Evolutionary conservation across 768 basidiomycete genomes (phyloP).

Genomic region (Boletus tomentosulus): DNA sequence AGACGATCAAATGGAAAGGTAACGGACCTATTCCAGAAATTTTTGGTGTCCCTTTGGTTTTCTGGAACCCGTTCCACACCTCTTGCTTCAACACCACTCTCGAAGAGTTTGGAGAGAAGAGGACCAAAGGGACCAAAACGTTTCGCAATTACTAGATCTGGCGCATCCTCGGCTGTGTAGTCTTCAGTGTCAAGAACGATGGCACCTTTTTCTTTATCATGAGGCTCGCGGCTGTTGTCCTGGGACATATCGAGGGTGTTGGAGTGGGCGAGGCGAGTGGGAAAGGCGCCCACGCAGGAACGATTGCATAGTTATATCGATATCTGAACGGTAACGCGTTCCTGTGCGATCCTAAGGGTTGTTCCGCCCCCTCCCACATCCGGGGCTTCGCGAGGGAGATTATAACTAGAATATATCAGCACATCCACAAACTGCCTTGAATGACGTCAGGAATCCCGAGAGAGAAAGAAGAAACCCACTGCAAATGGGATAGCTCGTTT

Average conservation of each 20-base stretch:
- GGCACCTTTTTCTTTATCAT: conserved; percentile 21
- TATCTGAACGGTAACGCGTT: not conserved
- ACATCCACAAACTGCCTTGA: not conserved
- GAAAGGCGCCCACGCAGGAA: not conserved
- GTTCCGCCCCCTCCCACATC: not conserved
- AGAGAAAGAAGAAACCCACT: too few relatives aligned
- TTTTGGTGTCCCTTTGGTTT: conserved; percentile 41
- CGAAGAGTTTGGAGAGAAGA: conserved; percentile 38
- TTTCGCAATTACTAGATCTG: conserved; percentile 24
- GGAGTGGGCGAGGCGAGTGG: not conserved
- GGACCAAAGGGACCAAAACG: conserved; percentile 31
- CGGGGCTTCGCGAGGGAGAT: not conserved
- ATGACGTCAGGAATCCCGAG: too few relatives aligned
- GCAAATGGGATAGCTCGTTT: too few relatives aligned
- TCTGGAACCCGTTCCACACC: conserved; percentile 55
- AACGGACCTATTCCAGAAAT: conserved; percentile 43
- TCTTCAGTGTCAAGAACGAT: not conserved
- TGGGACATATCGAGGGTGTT: conserved; percentile 4
- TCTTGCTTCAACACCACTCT: conserved; percentile 48
- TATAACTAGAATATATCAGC: not conserved
- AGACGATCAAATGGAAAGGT: not conserved
- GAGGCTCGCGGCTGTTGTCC: not conserved
- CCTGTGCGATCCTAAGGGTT: not conserved
- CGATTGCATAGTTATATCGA: not conserved
- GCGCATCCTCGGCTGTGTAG: conserved; percentile 22